These are phyloP conservation scores for Diplosphaera chodatii DNA, from an alignment of 139 green algal species.

Conservation along the genomic window DNA sequence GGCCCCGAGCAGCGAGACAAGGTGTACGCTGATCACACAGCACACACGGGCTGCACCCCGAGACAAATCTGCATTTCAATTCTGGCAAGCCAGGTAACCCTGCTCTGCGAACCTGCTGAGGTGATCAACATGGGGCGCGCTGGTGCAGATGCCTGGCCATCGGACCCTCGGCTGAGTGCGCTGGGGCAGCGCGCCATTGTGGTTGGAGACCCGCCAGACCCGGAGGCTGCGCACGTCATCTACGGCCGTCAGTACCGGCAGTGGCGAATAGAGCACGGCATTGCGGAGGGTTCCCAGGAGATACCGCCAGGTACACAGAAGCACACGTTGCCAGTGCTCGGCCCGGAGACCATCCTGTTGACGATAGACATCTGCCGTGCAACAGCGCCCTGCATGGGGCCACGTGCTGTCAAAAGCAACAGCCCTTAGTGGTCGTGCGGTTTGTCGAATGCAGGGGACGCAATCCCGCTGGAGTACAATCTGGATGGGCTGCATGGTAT, in stretches of 20 bases:
- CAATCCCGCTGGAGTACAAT: slow-evolving; percentile 90
- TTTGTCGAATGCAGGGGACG: slow-evolving; percentile 60
- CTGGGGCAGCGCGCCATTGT: slow-evolving; percentile 62
- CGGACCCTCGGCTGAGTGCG: slow-evolving; percentile 51
- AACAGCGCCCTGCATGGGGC: no score
- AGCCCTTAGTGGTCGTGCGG: no score
- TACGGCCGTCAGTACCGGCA: slow-evolving; percentile 27
- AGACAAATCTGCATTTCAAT: no score
- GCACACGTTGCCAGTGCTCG: no score
- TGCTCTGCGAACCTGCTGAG: no score
- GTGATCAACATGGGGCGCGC: no score
- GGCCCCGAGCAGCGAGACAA: neutral
- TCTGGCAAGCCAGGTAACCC: no score
- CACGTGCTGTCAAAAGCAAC: no score
- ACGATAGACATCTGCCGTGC: no score
- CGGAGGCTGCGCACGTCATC: neutral
- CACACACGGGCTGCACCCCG: no score
- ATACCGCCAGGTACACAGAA: slow-evolving; percentile 56
- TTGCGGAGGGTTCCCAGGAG: slow-evolving; percentile 80
- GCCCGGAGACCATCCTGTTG: no score
- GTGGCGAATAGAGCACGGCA: slow-evolving; percentile 66
- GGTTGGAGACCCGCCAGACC: neutral
- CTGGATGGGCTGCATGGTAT: slow-evolving; percentile 84
- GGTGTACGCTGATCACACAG: neutral
- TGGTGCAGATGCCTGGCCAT: slow-evolving; percentile 35